Evolutionary conservation across 106 monocot genomes (phyloP).

Genomic region (Platanthera guangdongensis): DNA sequence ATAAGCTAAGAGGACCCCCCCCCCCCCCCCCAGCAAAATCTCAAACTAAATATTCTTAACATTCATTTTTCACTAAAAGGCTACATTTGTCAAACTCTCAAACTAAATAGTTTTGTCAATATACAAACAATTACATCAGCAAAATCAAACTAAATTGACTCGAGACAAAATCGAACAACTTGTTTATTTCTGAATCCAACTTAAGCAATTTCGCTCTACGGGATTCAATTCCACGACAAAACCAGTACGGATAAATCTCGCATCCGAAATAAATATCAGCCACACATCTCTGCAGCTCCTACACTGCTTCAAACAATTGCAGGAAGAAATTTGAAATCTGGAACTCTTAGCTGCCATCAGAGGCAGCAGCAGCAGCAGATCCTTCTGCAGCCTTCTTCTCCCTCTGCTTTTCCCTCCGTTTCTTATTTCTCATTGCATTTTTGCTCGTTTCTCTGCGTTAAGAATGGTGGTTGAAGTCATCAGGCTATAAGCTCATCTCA

Average conservation of each 20-base stretch:
- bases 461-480: background rate
- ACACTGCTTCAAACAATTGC: background rate
- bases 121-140: too few species aligned
- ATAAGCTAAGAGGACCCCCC: too few species aligned
- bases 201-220: background rate
- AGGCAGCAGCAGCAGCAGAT: conserved; percentile 17
- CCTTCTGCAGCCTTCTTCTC: conserved; percentile 71
- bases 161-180: background rate
- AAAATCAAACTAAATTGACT: too few species aligned
- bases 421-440: conserved; percentile 84
- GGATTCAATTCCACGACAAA: background rate
- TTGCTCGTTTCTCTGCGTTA: conserved; percentile 39
- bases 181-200: background rate
- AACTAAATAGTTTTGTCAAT: too few species aligned
- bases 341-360: background rate
- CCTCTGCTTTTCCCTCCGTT: conserved; percentile 73
- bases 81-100: too few species aligned
- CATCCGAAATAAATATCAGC: background rate
- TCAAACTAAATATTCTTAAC: too few species aligned
- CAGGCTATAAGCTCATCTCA: background rate
- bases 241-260: background rate
- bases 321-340: background rate
- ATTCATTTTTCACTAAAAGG: too few species aligned
- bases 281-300: background rate
- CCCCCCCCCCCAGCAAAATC: too few species aligned